Conservation (phyloP, 768 basidiomycete species). For the Tylopilus intermedius region DNA sequence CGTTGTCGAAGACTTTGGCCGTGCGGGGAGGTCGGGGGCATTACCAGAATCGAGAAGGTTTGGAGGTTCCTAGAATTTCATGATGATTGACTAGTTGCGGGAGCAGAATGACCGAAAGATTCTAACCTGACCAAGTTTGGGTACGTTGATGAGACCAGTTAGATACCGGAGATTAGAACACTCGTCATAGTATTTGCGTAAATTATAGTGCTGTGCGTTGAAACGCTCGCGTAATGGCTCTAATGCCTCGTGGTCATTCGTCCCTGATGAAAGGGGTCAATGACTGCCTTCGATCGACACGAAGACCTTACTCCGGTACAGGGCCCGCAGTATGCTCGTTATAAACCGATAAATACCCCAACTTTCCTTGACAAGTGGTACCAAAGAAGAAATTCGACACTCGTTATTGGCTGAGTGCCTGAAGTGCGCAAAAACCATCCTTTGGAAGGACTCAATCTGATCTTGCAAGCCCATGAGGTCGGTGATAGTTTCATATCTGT, state of each 20-base stretch:
- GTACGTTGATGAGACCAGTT: constrained; percentile 96
- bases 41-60: constrained; percentile 80
- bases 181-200: constrained; percentile 98
- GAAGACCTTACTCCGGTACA: constrained; percentile 76
- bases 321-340: constrained; percentile 96
- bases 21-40: constrained; percentile 83
- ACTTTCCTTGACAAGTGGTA: constrained; percentile 97
- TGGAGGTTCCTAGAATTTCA: constrained; percentile 76
- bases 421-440: constrained; percentile 95
- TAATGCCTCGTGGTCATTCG: constrained; percentile 82
- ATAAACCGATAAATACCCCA: constrained; percentile 99
- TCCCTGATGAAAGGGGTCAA: constrained; percentile 49
- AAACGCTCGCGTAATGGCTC: constrained; percentile 87
- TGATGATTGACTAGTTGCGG: neutral
- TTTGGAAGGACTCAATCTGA: constrained; percentile 98
- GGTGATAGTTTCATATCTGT: constrained; percentile 93
- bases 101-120: neutral
- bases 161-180: constrained; percentile 98
- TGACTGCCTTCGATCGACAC: neutral
- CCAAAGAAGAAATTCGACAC: constrained; percentile 92
- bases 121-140: constrained; percentile 84
- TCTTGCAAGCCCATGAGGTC: constrained; percentile 98
- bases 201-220: constrained; percentile 83
- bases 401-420: constrained; percentile 89
- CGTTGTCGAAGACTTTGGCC: constrained; percentile 54